A percentile compares a stretch with the other conserved stretches of the same genome.
Conservation (phyloP, 176 grass and related monocot genomes). For the Rhipidocladum racemiflorum region DNA sequence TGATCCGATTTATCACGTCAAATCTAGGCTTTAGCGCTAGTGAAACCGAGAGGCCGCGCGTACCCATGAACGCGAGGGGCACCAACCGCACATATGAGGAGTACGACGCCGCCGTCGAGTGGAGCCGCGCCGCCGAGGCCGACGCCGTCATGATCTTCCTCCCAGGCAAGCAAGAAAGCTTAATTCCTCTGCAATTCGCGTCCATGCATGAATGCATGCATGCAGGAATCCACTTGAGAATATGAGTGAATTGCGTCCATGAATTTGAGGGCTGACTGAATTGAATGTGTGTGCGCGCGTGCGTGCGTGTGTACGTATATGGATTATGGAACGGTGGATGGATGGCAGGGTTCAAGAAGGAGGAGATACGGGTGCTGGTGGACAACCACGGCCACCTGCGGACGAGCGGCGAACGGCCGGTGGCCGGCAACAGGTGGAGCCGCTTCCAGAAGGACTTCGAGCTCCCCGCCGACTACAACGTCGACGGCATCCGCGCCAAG, state of each 20-base stretch:
- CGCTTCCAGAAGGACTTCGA: slow-evolving; percentile 59
- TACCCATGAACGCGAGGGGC: slow-evolving; percentile 17
- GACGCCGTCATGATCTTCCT: slow-evolving; percentile 32
- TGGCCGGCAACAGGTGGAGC: slow-evolving; percentile 41
- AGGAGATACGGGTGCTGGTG: slow-evolving; percentile 63
- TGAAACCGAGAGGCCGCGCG: neutral
- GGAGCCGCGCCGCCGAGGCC: slow-evolving; percentile 41
- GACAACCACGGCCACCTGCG: slow-evolving; percentile 56
- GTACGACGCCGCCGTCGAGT: slow-evolving; percentile 34
- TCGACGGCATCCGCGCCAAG: slow-evolving; percentile 59
- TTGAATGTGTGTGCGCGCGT: neutral
- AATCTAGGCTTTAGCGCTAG: neutral
- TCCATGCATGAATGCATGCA: neutral
- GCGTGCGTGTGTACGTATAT: too few relatives aligned
- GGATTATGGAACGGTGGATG: neutral
- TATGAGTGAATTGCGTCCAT: too few relatives aligned
- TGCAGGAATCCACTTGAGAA: too few relatives aligned
- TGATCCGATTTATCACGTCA: neutral
- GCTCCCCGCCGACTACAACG: slow-evolving; percentile 44
- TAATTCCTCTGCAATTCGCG: neutral
- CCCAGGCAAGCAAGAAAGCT: slow-evolving; percentile 37
- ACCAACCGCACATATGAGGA: slow-evolving; percentile 11
- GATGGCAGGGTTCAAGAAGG: slow-evolving; percentile 60
- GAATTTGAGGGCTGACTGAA: neutral
- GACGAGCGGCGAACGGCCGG: slow-evolving; percentile 28